Conservation (phyloP, 2,329 filamentous ascomycete species). For the Ceratocystis harringtonii region DNA sequence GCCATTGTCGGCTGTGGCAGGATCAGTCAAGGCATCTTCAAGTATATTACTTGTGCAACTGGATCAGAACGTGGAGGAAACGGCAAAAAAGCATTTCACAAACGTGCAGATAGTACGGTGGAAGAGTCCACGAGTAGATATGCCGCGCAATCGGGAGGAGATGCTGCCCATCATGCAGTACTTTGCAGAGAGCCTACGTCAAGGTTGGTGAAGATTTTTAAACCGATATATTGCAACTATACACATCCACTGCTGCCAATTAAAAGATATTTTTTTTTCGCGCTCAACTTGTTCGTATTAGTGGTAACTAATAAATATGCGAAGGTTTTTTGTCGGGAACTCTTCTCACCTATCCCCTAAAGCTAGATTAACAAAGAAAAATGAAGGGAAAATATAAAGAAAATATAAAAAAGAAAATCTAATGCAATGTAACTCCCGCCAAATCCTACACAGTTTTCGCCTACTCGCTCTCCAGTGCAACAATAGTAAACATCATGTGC, state of each 20-base stretch:
- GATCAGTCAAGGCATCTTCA: conserved; percentile 42
- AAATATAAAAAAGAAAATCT: neutral
- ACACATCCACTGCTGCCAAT: neutral
- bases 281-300: neutral
- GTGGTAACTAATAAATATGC: neutral
- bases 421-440: neutral
- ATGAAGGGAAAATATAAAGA: neutral
- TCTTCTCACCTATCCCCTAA: neutral
- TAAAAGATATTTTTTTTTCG: neutral
- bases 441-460: neutral
- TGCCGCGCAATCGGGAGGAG: conserved; percentile 74
- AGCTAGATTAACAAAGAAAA: neutral
- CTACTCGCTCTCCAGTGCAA: neutral
- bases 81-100: conserved; percentile 49
- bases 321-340: neutral
- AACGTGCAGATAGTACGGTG: conserved; percentile 54
- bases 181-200: conserved; percentile 46
- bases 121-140: conserved; percentile 56
- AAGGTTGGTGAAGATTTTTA: neutral
- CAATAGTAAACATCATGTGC: neutral
- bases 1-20: conserved; percentile 35
- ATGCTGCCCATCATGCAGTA: conserved; percentile 84
- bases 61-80: conserved; percentile 46
- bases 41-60: conserved; percentile 47
- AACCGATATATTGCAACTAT: too few relatives aligned